phyloP scores from a whole-genome alignment of 768 basidiomycete genomes.

The Suillus discolor region DNA sequence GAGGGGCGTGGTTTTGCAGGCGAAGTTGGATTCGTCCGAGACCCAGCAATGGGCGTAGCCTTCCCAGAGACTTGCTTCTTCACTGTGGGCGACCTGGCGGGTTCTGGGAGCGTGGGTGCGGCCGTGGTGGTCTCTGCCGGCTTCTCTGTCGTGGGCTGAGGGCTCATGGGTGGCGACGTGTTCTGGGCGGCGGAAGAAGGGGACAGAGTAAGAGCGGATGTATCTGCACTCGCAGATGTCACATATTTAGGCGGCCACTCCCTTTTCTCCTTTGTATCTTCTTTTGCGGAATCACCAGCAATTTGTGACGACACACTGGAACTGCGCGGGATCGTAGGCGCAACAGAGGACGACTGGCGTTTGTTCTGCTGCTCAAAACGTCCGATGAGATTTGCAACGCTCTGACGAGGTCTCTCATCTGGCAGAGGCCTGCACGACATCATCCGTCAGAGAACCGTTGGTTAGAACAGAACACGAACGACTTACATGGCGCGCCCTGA shows the following conservation, averaged over 20 bases:
- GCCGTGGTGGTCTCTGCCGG: conserved; percentile 22
- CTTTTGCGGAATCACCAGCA: conserved; percentile 64
- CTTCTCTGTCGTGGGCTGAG: conserved; percentile 33
- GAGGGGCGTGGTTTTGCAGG: conserved; percentile 35
- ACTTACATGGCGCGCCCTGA: conserved; percentile 33
- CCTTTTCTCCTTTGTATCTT: conserved; percentile 68
- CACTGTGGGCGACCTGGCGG: conserved; percentile 21
- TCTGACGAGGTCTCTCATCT: conserved; percentile 85
- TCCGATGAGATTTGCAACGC: conserved; percentile 89
- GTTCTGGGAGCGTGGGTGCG: conserved; percentile 23
- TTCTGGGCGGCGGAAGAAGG: conserved; percentile 27
- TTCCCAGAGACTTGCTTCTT: conserved; percentile 21
- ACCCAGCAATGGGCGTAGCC: conserved; percentile 25
- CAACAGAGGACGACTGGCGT: conserved; percentile 48
- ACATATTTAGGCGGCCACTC: conserved; percentile 74
- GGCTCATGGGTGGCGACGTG: conserved; percentile 25
- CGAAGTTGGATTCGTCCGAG: conserved; percentile 20
- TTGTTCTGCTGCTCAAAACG: conserved; percentile 84
- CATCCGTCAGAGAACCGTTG: conserved; percentile 18
- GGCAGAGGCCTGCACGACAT: conserved; percentile 67
- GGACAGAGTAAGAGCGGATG: conserved; percentile 41
- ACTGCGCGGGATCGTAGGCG: conserved; percentile 51
- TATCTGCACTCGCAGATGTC: conserved; percentile 26
- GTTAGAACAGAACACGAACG: neutral
- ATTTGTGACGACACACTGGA: conserved; percentile 68